Conservation (phyloP, 73 alveolate genomes). For the Paramecium octaurelia region DNA sequence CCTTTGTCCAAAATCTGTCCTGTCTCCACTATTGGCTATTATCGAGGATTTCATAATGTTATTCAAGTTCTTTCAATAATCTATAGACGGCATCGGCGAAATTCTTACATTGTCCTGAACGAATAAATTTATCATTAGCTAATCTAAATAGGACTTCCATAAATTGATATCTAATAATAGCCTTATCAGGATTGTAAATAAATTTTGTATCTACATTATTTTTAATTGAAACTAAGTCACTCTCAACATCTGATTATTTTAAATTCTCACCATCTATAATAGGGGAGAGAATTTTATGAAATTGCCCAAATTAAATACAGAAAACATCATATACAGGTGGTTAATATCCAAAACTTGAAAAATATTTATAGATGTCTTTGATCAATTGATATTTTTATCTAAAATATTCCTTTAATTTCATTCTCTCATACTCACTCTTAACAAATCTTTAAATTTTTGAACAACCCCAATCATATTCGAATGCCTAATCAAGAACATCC, state of each 20-base stretch:
- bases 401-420: conserved; percentile 57
- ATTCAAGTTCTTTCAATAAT: conserved; percentile 51
- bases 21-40: conserved; percentile 68
- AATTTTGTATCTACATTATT: neutral
- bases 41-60: neutral
- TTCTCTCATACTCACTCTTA: conserved; percentile 66
- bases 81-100: conserved; percentile 62
- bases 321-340: neutral
- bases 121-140: conserved; percentile 65
- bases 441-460: conserved; percentile 66
- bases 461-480: conserved; percentile 85
- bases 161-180: conserved; percentile 65
- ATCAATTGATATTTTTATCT: conserved; percentile 45
- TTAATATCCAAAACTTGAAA: conserved; percentile 40
- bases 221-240: neutral
- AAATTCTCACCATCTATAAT: neutral
- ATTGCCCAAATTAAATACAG: neutral
- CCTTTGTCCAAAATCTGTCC: conserved; percentile 65
- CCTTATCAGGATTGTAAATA: conserved; percentile 62
- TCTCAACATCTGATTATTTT: neutral
- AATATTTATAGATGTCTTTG: conserved; percentile 53
- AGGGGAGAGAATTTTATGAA: conserved; percentile 18
- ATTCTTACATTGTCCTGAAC: conserved; percentile 46
- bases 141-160: conserved; percentile 68
- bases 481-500: conserved; percentile 68